These are phyloP conservation scores for Camelina laxa DNA, from an alignment of 345 rosid genomes.

Conservation along the genomic window DNA sequence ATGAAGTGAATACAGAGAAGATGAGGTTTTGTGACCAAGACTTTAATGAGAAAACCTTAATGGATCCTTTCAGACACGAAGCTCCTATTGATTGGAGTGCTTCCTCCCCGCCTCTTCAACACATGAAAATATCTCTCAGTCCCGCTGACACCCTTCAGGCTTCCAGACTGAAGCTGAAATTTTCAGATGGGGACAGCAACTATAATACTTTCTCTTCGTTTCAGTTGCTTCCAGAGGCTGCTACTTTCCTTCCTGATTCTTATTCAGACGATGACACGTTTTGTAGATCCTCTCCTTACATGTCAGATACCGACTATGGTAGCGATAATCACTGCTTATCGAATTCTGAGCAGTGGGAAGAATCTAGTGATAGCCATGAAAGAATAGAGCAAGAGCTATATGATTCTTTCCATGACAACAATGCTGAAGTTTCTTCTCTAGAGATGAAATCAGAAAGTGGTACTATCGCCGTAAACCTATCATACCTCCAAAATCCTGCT, in stretches of 20 bases:
- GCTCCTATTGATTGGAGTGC: conserved; percentile 54
- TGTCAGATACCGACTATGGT: conserved; percentile 67
- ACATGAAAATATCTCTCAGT: conserved; percentile 87
- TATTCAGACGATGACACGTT: conserved; percentile 88
- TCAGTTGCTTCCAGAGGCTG: conserved; percentile 83
- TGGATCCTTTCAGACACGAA: conserved; percentile 49
- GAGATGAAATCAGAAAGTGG: conserved; percentile 56
- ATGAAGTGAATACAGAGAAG: conserved; percentile 42
- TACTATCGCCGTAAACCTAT: conserved; percentile 34
- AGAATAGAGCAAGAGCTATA: conserved; percentile 51
- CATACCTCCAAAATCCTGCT: conserved; percentile 42
- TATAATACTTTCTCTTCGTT: conserved; percentile 74
- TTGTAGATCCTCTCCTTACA: conserved; percentile 75
- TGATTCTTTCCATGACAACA: conserved; percentile 56
- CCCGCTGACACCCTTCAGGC: conserved; percentile 64
- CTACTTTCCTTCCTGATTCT: conserved; percentile 49
- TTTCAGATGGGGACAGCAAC: conserved; percentile 59
- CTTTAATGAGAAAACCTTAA: conserved; percentile 37
- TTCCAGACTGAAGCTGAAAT: conserved; percentile 70
- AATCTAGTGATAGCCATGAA: conserved; percentile 57
- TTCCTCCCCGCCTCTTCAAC: conserved; percentile 90
- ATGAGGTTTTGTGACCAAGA: conserved; percentile 32
- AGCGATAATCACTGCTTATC: conserved; percentile 65
- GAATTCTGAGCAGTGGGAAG: conserved; percentile 94
- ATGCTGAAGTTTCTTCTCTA: conserved; percentile 52